Base-by-base conservation (phyloP, 371 early-diverging fungal genomes). In the Mucor saturninus region DNA sequence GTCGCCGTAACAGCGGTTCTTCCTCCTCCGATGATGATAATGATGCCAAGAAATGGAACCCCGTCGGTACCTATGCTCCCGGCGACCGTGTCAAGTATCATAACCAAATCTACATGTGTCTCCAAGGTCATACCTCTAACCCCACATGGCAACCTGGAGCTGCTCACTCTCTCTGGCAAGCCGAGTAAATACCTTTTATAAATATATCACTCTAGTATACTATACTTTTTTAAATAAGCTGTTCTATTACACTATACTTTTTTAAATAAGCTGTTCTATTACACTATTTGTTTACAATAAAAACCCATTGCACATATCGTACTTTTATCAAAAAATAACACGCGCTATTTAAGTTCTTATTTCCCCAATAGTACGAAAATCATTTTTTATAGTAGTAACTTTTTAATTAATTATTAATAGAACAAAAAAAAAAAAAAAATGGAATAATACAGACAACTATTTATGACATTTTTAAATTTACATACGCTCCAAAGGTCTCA, bases 401-500 rank as follows among this genome's bases (percentile, higher is more conserved):
- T 21, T 21, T 21, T 21, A 21, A 21, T 21, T 21, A 21, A 21
- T 21, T 21, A 21, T 0, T 21, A 21, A 21, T 21, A 21, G 21
- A 21, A 21, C 21, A 21, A 42, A 42, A 42, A n/a, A 42, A n/a
- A 42, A n/a, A 42, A 55, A 54, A 40, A 56, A 32, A 46, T 46
- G 39, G 43, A 40, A 32, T 56, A 45, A 43, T 56, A 38, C 35
- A 35, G 35, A 35, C 35, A 35, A 8, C 35, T 35, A 35, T 35
- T 35, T 35, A 35, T 35, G 35, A 35, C 35, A 21, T 21, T 21
- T 21, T 35, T 46, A 61, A 61, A 61, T 67, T 77, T 83, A 97
- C 98, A 97, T 97, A 62, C 91, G 83, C 64, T 93, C 89, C 35
- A 96, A 73, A 37, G 96, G 95, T 29, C 73, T 76, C 51, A 93